phyloP scores from a whole-genome alignment of 176 grass and related monocot genomes.

The Rhynchospora tenuis region DNA sequence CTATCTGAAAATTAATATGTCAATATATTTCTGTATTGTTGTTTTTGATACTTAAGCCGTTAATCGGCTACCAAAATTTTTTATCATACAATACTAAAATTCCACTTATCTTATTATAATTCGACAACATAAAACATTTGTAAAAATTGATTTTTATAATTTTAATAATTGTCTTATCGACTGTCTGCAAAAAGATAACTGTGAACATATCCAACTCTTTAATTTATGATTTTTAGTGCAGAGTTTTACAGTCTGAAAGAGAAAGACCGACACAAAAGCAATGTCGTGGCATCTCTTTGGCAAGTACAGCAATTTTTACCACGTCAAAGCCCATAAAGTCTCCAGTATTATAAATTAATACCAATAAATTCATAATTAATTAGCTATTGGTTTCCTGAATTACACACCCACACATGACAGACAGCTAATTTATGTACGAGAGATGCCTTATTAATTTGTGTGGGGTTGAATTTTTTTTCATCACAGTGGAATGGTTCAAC shows the following conservation, averaged over 20 bases:
- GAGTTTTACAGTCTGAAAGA: not conserved
- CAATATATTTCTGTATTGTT: too few species aligned
- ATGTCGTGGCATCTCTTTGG: not conserved
- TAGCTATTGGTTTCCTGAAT: not conserved
- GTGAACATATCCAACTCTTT: too few species aligned
- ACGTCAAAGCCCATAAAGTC: not conserved
- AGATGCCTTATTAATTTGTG: not conserved
- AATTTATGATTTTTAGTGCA: not conserved
- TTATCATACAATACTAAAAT: too few species aligned
- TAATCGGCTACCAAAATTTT: too few species aligned
- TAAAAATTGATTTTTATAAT: too few species aligned
- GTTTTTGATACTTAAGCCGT: too few species aligned
- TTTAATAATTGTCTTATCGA: too few species aligned
- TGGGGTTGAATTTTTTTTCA: conserved; percentile 3
- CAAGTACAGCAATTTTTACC: not conserved
- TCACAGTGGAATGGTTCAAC: not conserved
- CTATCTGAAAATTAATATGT: too few species aligned
- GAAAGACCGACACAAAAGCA: not conserved
- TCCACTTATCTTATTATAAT: too few species aligned
- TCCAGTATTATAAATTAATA: not conserved
- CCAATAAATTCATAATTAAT: not conserved
- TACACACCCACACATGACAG: not conserved
- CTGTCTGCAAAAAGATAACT: too few species aligned
- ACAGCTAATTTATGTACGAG: conserved; percentile 8
- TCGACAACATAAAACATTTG: too few species aligned